Conservation (phyloP, 2,329 filamentous ascomycete genomes). For the Cryphonectria nitschkei region DNA sequence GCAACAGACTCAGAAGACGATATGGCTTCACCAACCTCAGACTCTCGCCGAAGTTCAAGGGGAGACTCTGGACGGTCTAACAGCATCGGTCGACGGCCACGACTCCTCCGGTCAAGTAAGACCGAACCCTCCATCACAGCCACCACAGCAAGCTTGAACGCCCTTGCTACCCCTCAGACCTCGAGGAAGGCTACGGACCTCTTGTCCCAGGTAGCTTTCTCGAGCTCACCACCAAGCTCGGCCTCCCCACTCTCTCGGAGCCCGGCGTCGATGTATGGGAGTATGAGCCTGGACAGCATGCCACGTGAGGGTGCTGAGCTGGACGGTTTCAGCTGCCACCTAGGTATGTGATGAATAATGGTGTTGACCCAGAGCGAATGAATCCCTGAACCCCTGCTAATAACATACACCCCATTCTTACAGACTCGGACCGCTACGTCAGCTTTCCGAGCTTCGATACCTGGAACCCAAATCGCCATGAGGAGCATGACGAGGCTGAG, state of each 20-base stretch:
- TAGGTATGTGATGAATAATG: conserved; percentile 22
- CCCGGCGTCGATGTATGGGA: conserved; percentile 39
- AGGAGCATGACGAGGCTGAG: conserved; percentile 44
- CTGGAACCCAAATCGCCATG: conserved; percentile 56
- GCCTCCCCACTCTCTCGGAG: conserved; percentile 43
- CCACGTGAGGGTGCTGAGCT: conserved; percentile 26
- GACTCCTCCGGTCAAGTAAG: conserved; percentile 57
- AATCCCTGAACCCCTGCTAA: conserved; percentile 27
- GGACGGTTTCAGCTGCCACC: conserved; percentile 25
- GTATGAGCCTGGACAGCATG: conserved; percentile 31
- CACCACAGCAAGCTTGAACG: conserved; percentile 55
- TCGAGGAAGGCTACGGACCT: conserved; percentile 58
- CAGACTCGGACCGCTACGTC: conserved; percentile 62
- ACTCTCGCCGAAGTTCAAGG: conserved; percentile 39
- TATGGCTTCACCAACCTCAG: conserved; percentile 45
- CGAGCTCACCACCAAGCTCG: conserved; percentile 43
- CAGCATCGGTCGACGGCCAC: conserved; percentile 50
- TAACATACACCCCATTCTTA: conserved; percentile 26
- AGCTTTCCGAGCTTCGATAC: conserved; percentile 76
- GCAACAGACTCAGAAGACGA: conserved; percentile 28
- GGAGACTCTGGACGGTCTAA: conserved; percentile 46
- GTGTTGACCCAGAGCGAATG: neutral
- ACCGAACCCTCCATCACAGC: conserved; percentile 63
- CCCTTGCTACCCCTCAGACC: conserved; percentile 53
- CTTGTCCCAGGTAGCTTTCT: conserved; percentile 57